Conservation (phyloP, 805 yeast genomes). For the Naumovozyma baii region DNA sequence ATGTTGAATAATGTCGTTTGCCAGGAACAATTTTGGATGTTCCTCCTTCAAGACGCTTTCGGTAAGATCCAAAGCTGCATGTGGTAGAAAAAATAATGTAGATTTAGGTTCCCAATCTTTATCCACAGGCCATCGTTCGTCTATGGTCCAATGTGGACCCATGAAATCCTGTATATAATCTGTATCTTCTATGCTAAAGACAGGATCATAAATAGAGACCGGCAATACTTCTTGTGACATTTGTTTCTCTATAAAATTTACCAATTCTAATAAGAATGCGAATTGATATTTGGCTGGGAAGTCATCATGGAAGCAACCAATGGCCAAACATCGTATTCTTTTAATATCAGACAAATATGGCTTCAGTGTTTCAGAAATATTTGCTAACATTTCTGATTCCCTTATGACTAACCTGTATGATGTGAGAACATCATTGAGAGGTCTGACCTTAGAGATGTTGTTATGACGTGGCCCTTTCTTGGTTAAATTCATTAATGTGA, state of each 20-base stretch:
- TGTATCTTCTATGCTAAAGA: constrained; percentile 40
- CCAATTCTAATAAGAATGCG: constrained; percentile 43
- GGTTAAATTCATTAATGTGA: too few species aligned
- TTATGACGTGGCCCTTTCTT: neutral
- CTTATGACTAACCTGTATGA: constrained; percentile 16
- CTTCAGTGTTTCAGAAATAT: constrained; percentile 15
- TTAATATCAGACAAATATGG: constrained; percentile 8
- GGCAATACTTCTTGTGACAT: neutral
- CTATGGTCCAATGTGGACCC: constrained; percentile 24
- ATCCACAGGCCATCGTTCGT: constrained; percentile 12
- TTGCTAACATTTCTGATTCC: constrained; percentile 24
- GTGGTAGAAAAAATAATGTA: constrained; percentile 57
- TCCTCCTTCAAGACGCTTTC: constrained; percentile 30
- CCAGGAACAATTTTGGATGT: constrained; percentile 36
- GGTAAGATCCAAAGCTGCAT: constrained; percentile 55
- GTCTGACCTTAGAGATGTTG: neutral
- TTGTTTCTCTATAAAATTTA: constrained; percentile 10
- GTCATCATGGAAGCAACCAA: constrained; percentile 56
- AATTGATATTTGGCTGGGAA: constrained; percentile 57
- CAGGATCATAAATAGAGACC: constrained; percentile 60
- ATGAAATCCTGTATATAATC: constrained; percentile 20
- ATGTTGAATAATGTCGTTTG: constrained; percentile 44
- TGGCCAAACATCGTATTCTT: constrained; percentile 54
- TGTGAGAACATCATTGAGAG: constrained; percentile 6
- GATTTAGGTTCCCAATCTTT: constrained; percentile 11